Evolutionary conservation across 345 rosid species (phyloP).

Genomic region (Lepidium africanum): DNA sequence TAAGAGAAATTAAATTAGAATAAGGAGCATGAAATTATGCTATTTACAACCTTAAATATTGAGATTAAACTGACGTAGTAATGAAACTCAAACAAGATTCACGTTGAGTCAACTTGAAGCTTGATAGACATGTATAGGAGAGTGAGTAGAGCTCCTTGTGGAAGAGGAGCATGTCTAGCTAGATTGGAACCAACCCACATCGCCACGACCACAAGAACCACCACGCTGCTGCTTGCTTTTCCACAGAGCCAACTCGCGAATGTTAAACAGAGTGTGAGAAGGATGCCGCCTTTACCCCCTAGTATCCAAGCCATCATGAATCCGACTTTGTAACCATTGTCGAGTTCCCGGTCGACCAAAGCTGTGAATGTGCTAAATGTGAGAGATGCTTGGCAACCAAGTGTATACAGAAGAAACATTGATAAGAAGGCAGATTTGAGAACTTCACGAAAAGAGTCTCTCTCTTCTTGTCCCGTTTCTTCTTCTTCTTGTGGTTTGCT

Average conservation of each 20-base stretch:
- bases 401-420: slow-evolving; percentile 43
- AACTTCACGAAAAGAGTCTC: slow-evolving; percentile 53
- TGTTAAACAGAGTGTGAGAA: slow-evolving; percentile 60
- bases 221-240: slow-evolving; percentile 77
- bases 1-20: background rate
- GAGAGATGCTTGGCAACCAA: slow-evolving; percentile 59
- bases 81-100: background rate
- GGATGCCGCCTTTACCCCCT: slow-evolving; percentile 69
- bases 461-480: slow-evolving; percentile 31
- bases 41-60: slow-evolving; percentile 19
- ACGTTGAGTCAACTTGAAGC: slow-evolving; percentile 58
- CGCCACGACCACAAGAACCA: slow-evolving; percentile 54
- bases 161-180: slow-evolving; percentile 76
- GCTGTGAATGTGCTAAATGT: slow-evolving; percentile 57
- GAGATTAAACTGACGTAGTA: background rate
- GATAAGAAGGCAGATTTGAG: slow-evolving; percentile 52
- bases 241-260: slow-evolving; percentile 88
- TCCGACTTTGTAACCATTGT: slow-evolving; percentile 79
- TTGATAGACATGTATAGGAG: slow-evolving; percentile 86
- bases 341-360: slow-evolving; percentile 58
- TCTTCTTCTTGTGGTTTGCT: slow-evolving; percentile 31
- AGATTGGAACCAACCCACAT: slow-evolving; percentile 76
- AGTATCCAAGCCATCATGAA: slow-evolving; percentile 65
- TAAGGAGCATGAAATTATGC: background rate
- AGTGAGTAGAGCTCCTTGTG: slow-evolving; percentile 75